Base-by-base conservation (phyloP, 2,329 filamentous ascomycete genomes). In the Fusarium heterosporum region DNA sequence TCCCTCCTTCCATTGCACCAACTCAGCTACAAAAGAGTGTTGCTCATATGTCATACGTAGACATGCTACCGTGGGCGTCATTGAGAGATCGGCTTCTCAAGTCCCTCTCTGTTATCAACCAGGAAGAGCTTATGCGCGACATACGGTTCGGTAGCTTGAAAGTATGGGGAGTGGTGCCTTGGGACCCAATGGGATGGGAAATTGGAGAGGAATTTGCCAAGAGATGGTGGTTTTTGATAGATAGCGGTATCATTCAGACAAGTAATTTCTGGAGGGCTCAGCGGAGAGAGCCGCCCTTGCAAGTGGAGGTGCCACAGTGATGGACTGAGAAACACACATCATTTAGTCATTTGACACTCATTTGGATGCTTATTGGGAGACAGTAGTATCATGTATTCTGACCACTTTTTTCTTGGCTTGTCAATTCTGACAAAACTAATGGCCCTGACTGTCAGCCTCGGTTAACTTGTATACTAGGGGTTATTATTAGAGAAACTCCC, bases 141-240 rank as follows among this genome's bases (percentile, higher is more conserved):
- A 52, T 69, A 29, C 30, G 29, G 0, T 34, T 13, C 8, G 66
- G 50, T 4, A 43, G 28, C 3, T 14, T 69, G 0, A 64, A 34
- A 1, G 52, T 58, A 1, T 69, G 66, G 66, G 66, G 66, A 0
- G 46, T 34, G 0, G 29, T 55, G 0, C 58, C 66, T 0, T 69
- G 66, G 62, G 11, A 78, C 75, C 61, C 77, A 76, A 65, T 78
- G 77, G 62, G 84, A 68, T 42, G 79, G 74, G 68, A 85, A 83
- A 71, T 82, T 80, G 59, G 76, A 76, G 70, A 77, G 76, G 1
- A 72, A 69, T 49, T 82, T 81, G 55, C 63, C 0, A 62, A 36
- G 11, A 50, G 45, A 1, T 66, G 53, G 66, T 69, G 66, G 66
- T 69, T 69, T n/a, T 17, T 69, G 36, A 29, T 69, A 28, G 66